Evolutionary conservation across 2,329 filamentous ascomycete genomes (phyloP).

Genomic region (Fusarium azukiicola): DNA sequence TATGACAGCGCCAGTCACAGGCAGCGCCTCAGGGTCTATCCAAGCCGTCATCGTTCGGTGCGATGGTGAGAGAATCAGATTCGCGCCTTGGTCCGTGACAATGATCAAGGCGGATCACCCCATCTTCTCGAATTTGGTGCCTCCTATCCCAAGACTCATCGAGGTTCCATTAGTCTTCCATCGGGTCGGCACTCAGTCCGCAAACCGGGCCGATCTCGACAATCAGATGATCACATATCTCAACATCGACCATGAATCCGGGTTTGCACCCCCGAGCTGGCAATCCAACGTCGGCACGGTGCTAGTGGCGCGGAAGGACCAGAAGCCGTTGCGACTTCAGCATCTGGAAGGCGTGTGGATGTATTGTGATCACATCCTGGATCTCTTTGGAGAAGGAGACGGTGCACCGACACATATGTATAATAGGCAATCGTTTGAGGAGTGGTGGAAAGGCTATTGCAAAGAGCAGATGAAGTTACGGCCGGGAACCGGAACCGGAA

Average conservation of each 20-base stretch:
- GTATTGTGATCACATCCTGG: slow-evolving; percentile 11
- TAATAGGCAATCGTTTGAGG: slow-evolving; percentile 24
- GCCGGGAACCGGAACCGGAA: too few relatives aligned
- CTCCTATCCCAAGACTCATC: slow-evolving; percentile 21
- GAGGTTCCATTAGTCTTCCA: slow-evolving; percentile 28
- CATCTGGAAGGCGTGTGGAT: slow-evolving; percentile 20
- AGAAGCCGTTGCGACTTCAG: slow-evolving; percentile 27
- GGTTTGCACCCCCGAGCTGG: slow-evolving; percentile 28
- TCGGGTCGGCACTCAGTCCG: slow-evolving; percentile 24
- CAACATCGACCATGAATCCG: slow-evolving; percentile 26
- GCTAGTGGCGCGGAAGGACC: slow-evolving; percentile 32
- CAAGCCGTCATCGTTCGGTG: slow-evolving; percentile 15
- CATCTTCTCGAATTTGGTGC: slow-evolving; percentile 18
- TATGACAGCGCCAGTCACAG: neutral
- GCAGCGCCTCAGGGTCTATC: slow-evolving; percentile 6
- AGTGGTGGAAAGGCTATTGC: slow-evolving; percentile 27
- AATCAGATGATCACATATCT: slow-evolving; percentile 33
- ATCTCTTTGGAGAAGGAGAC: slow-evolving; percentile 16
- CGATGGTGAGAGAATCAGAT: slow-evolving; percentile 18
- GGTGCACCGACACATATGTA: slow-evolving; percentile 14
- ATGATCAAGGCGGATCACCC: slow-evolving; percentile 17
- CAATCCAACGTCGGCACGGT: slow-evolving; percentile 30
- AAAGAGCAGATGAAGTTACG: slow-evolving; percentile 15
- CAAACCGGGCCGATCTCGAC: slow-evolving; percentile 30
- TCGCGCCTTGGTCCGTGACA: slow-evolving; percentile 17